A percentile compares a stretch with the other conserved stretches of the same genome.
Evolutionary conservation across 2,329 filamentous ascomycete species (phyloP).

Genomic region (Huntiella moniliformis): DNA sequence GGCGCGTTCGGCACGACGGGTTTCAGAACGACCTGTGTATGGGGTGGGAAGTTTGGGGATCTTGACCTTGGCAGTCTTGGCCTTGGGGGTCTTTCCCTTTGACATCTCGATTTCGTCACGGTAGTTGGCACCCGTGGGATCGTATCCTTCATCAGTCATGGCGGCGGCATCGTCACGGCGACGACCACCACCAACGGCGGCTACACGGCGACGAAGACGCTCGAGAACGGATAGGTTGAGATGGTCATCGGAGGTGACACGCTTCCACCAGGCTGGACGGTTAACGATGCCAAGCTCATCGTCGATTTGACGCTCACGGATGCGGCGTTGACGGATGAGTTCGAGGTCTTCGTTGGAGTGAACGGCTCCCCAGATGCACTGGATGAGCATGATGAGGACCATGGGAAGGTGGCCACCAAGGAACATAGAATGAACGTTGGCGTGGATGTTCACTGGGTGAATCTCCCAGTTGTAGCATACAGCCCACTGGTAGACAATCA

Average conservation of each 20-base stretch:
- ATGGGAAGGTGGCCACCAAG: slow-evolving; percentile 42
- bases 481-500: slow-evolving; percentile 41
- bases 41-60: slow-evolving; percentile 13
- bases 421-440: slow-evolving; percentile 36
- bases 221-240: slow-evolving; percentile 28
- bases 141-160: slow-evolving; percentile 19
- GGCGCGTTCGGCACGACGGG: slow-evolving; percentile 26
- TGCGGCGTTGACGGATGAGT: slow-evolving; percentile 43
- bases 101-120: slow-evolving; percentile 10
- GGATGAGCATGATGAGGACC: slow-evolving; percentile 37
- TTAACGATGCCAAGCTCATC: slow-evolving; percentile 39
- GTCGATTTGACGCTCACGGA: slow-evolving; percentile 36
- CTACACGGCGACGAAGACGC: slow-evolving; percentile 33
- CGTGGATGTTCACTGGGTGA: slow-evolving; percentile 36
- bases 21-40: slow-evolving; percentile 26
- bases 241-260: slow-evolving; percentile 27
- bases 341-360: slow-evolving; percentile 52
- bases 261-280: slow-evolving; percentile 50
- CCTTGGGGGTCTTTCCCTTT: slow-evolving; percentile 1
- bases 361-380: slow-evolving; percentile 36
- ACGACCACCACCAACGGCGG: slow-evolving; percentile 31
- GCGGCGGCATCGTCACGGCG: slow-evolving; percentile 21
- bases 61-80: neutral
- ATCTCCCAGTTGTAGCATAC: slow-evolving; percentile 39
- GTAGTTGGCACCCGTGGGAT: slow-evolving; percentile 18